These are phyloP conservation scores for Ilyonectria robusta DNA, from an alignment of 2,329 filamentous ascomycete species.

Conservation along the genomic window DNA sequence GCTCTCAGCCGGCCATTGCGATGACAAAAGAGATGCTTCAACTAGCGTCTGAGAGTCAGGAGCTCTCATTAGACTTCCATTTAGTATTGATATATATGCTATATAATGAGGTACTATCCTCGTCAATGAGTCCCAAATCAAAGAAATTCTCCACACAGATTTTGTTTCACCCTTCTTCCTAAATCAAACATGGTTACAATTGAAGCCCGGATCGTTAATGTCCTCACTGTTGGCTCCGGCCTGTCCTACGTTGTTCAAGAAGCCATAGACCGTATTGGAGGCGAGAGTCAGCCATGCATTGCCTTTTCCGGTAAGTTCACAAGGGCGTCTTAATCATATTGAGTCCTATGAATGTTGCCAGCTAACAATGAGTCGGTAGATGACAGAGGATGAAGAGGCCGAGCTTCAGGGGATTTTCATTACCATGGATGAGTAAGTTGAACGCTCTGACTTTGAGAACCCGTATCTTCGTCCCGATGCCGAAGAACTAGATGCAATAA, in stretches of 20 bases:
- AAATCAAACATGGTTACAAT: too few species aligned
- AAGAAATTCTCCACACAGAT: too few species aligned
- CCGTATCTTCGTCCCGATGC: background rate
- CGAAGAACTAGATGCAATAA: background rate
- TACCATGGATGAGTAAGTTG: background rate
- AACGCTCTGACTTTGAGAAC: background rate
- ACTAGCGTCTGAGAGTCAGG: too few species aligned
- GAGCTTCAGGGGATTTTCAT: background rate
- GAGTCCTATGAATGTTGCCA: background rate
- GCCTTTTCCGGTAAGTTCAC: too few species aligned
- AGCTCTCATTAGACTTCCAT: too few species aligned
- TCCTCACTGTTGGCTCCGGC: conserved; percentile 16
- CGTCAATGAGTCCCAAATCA: too few species aligned
- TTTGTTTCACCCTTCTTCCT: too few species aligned
- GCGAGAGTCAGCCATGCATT: background rate
- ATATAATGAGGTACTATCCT: too few species aligned
- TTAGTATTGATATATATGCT: too few species aligned
- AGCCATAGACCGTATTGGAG: conserved; percentile 15
- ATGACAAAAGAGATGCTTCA: too few species aligned
- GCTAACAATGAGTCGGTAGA: background rate
- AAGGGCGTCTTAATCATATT: too few species aligned
- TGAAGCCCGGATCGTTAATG: background rate
- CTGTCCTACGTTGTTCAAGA: conserved; percentile 15
- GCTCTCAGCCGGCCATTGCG: too few species aligned
- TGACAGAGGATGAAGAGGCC: background rate